A percentile compares a stretch with the other conserved stretches of the same genome.
Conservation (phyloP, 345 rosid species). For the Populus tremula region DNA sequence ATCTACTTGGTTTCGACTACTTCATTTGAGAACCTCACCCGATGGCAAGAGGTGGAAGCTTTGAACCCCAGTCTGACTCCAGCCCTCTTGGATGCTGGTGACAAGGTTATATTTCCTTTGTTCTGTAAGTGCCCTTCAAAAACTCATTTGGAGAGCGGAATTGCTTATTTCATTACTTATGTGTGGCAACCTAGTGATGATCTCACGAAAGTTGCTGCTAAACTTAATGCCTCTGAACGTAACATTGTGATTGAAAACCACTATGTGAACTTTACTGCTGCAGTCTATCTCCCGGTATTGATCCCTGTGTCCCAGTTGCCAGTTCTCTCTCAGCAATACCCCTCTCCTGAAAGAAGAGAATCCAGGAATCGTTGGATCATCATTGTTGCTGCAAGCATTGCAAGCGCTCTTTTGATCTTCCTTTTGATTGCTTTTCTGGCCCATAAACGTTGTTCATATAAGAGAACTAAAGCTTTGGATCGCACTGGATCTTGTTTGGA, state of each 20-base stretch:
- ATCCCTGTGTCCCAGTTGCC: conserved; percentile 55
- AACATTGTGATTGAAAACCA: conserved; percentile 41
- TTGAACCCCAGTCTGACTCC: conserved; percentile 41
- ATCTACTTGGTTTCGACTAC: conserved; percentile 41
- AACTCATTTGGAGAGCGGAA: conserved; percentile 29
- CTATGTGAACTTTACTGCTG: conserved; percentile 32
- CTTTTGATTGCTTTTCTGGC: conserved; percentile 25
- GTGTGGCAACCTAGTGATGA: conserved; percentile 51
- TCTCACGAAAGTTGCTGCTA: conserved; percentile 37
- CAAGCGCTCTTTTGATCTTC: conserved; percentile 22
- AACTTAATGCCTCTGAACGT: conserved; percentile 38
- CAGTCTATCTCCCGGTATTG: conserved; percentile 40
- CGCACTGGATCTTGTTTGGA: conserved; percentile 35
- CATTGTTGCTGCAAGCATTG: conserved; percentile 19
- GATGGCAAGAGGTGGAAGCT: conserved; percentile 40
- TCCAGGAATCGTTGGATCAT: conserved; percentile 24
- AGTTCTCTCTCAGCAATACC: conserved; percentile 29
- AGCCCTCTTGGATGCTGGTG: conserved; percentile 38
- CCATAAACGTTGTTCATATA: background rate
- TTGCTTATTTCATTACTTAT: conserved; percentile 41
- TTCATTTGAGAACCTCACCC: conserved; percentile 46
- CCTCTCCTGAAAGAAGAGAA: conserved; percentile 16
- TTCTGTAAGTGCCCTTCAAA: conserved; percentile 59
- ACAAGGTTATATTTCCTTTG: conserved; percentile 44
- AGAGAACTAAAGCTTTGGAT: conserved; percentile 27